Percentiles rank a stretch among this genome's conserved stretches.
Evolutionary conservation across 2,329 filamentous ascomycete genomes (phyloP).

Genomic region (Lachnellula hyalina): DNA sequence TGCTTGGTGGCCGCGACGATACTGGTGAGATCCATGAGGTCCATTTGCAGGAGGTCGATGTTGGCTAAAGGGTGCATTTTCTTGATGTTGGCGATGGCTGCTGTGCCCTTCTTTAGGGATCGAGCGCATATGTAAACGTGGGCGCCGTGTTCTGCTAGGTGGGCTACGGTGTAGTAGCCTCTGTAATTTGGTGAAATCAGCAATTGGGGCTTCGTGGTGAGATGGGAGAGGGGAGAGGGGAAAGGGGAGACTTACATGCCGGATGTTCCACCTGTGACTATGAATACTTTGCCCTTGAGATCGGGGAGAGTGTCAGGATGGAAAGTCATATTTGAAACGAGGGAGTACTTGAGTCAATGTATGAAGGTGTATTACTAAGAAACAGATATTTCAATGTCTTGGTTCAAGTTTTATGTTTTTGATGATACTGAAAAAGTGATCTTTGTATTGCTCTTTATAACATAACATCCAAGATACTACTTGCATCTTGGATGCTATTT

Average conservation of each 20-base stretch:
- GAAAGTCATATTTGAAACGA: constrained; percentile 32
- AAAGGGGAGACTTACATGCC: constrained; percentile 36
- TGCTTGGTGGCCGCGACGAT: constrained; percentile 27
- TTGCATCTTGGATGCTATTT: constrained; percentile 10
- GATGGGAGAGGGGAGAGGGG: constrained; percentile 14
- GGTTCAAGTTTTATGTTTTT: constrained; percentile 15
- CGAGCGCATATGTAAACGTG: constrained; percentile 19
- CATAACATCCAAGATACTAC: constrained; percentile 13
- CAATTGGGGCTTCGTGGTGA: constrained; percentile 4
- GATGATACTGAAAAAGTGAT: constrained; percentile 17
- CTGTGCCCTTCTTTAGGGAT: constrained; percentile 12
- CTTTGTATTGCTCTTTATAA: constrained; percentile 25
- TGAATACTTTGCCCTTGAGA: constrained; percentile 38
- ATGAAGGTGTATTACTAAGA: constrained; percentile 13
- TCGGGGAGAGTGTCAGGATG: constrained; percentile 38
- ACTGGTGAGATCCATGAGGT: constrained; percentile 32
- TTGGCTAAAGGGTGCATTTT: constrained; percentile 8
- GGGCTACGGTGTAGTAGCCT: constrained; percentile 19
- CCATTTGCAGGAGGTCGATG: constrained; percentile 30
- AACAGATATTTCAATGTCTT: constrained; percentile 14
- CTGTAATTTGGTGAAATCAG: constrained; percentile 15
- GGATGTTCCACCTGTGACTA: constrained; percentile 42
- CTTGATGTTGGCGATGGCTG: constrained; percentile 16
- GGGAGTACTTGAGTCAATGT: constrained; percentile 12
- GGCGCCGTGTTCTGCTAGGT: constrained; percentile 16